phyloP scores from a whole-genome alignment of 2,329 filamentous ascomycete genomes.

The Claviceps lovelessii region DNA sequence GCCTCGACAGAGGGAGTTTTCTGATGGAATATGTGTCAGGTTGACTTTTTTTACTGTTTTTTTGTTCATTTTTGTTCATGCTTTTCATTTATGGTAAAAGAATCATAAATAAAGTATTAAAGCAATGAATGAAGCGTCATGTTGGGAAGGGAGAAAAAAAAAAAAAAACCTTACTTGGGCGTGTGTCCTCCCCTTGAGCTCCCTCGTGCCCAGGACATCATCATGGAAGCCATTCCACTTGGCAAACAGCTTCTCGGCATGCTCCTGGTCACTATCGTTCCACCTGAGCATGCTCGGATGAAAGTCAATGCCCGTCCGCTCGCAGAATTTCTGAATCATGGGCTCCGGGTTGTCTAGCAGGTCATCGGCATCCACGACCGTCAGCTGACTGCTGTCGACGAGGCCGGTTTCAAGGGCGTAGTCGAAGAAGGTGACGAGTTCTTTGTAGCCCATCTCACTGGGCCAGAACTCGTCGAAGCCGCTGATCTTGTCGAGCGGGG shows the following conservation, averaged over 20 bases:
- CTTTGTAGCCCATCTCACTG: slow-evolving; percentile 76
- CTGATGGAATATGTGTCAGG: slow-evolving; percentile 20
- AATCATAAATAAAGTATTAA: too few relatives aligned
- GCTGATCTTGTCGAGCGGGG: slow-evolving; percentile 67
- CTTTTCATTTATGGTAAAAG: too few relatives aligned
- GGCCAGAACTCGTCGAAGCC: slow-evolving; percentile 81
- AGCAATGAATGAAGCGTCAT: too few relatives aligned
- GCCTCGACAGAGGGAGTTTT: slow-evolving; percentile 49
- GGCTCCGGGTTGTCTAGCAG: slow-evolving; percentile 70
- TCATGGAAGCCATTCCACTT: slow-evolving; percentile 98
- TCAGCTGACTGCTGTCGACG: slow-evolving; percentile 61
- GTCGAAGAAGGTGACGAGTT: slow-evolving; percentile 77
- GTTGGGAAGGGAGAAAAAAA: too few relatives aligned
- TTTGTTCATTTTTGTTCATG: neutral
- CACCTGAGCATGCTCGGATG: slow-evolving; percentile 67
- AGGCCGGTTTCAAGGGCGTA: slow-evolving; percentile 57
- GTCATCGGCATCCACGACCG: slow-evolving; percentile 86
- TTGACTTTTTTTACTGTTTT: neutral
- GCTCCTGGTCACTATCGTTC: slow-evolving; percentile 61
- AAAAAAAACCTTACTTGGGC: slow-evolving; percentile 36
- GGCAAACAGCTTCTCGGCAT: slow-evolving; percentile 65
- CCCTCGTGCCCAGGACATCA: slow-evolving; percentile 73
- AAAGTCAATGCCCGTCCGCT: slow-evolving; percentile 66
- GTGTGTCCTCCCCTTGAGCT: slow-evolving; percentile 54
- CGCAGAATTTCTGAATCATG: slow-evolving; percentile 67